Conservation (phyloP, 768 basidiomycete species). For the Tylopilus vinaceipallidus region DNA sequence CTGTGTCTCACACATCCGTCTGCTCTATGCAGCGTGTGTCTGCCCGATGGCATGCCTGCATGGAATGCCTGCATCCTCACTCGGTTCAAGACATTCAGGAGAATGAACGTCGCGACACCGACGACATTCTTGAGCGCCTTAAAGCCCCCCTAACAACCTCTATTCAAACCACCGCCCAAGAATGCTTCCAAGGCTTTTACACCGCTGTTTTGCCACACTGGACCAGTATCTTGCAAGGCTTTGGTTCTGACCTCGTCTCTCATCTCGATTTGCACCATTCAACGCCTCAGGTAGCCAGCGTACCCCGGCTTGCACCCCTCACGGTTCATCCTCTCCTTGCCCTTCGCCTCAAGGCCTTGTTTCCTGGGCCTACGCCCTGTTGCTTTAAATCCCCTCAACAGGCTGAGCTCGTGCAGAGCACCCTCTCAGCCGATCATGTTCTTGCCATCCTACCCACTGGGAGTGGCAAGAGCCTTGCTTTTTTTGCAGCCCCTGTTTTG, state of each 20-base stretch:
- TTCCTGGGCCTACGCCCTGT: background rate
- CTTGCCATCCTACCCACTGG: conserved; percentile 9
- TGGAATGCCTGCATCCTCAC: background rate
- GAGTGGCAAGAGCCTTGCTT: conserved; percentile 13
- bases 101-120: too few relatives aligned
- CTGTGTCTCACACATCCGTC: background rate
- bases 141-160: background rate
- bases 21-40: conserved; percentile 1
- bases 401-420: conserved; percentile 11
- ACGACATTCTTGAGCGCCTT: background rate
- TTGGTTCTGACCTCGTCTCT: background rate
- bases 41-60: background rate
- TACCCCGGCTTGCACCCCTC: background rate
- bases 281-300: accelerated
- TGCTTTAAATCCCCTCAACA: conserved; percentile 1
- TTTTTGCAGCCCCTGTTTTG: conserved; percentile 5
- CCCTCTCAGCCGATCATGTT: conserved; percentile 1
- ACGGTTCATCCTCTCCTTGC: background rate
- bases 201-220: background rate
- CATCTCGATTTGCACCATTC: background rate
- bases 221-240: conserved; percentile 1
- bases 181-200: background rate
- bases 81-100: too few relatives aligned
- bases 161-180: background rate
- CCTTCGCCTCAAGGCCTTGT: background rate